phyloP scores from a whole-genome alignment of 1,284 basidiomycete species.

The Waitea zeae region DNA sequence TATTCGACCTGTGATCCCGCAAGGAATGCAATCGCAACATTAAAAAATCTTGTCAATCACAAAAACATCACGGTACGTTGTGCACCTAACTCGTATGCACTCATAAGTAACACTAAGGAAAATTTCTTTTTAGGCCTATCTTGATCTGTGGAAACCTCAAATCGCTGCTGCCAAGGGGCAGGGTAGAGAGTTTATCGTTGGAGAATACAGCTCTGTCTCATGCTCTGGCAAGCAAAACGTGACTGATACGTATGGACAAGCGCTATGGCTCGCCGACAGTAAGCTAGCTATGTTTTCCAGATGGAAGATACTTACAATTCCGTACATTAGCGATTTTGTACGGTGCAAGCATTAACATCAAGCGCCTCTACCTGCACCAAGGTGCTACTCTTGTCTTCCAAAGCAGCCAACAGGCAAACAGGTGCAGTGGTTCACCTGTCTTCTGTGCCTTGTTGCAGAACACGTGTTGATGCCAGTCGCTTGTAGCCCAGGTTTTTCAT shows the following conservation, averaged over 20 bases:
- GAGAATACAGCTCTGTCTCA: conserved; percentile 18
- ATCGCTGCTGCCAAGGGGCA: conserved; percentile 15
- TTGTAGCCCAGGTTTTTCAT: neutral
- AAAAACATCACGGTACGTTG: conserved; percentile 15
- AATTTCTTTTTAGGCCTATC: conserved; percentile 13
- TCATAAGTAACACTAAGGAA: too few species aligned
- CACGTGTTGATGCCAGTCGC: neutral
- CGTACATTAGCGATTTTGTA: conserved; percentile 15
- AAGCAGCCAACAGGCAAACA: conserved; percentile 17
- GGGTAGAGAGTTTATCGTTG: conserved; percentile 17
- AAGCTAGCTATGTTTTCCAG: conserved; percentile 1
- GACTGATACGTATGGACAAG: conserved; percentile 18
- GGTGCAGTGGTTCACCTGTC: conserved; percentile 1
- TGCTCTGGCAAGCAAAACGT: conserved; percentile 21
- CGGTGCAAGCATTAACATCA: conserved; percentile 15
- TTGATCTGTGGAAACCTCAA: conserved; percentile 19
- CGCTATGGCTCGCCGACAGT: conserved; percentile 18
- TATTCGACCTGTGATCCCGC: conserved; percentile 20
- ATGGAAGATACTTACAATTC: too few species aligned
- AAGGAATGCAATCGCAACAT: conserved; percentile 16
- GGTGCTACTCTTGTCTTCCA: conserved; percentile 19
- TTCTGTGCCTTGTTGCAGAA: conserved; percentile 3
- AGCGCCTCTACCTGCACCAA: conserved; percentile 18
- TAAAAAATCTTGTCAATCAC: conserved; percentile 17
- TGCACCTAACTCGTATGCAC: too few species aligned